Base-by-base conservation (phyloP, 306 rosid species). In the Lagenaria siceraria region DNA sequence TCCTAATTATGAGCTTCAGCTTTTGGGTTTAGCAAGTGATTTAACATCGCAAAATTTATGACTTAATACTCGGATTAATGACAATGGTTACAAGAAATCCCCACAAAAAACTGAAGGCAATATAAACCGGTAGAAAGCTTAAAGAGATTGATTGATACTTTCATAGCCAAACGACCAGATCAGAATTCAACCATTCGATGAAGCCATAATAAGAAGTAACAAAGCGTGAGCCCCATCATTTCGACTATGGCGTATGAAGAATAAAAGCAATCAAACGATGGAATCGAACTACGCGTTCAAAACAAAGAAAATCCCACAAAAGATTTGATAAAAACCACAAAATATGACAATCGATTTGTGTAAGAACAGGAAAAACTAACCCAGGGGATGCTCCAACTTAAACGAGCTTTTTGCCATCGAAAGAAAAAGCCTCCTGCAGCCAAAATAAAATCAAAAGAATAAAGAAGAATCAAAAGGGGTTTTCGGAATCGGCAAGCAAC, bases 371-470 rank as follows among this genome's bases (percentile, higher is more conserved):
- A 38, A 61, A 69, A 29, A 65, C 88, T 61, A 83, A 87, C 90
- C 87, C 33, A 87, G 82, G 31, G 88, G 84, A 82, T 74, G 85
- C 31, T 81, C 88, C 83, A 80, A 62, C 83, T 83, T 85, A 60
- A 81, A 87, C 33, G 84, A 76, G 58, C 75, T 79, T 35, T 81
- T 85, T 12, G 82, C 84, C 85, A 81, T 85, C 65, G 79, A 51
- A 62, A 77, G 79, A 51, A 7, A 60, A 66, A 79, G 54, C 62
- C 33, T 55, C 81, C 79, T 56, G 53, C 51, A 29, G 36, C 53
- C 78, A 11, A 75, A 54, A 55, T 6, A 79, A 69, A 59, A 80
- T 42, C 73, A 21, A 40, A 54, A 27, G 71, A 75, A 75, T 14
- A 13, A 24, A 77, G 17, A 59, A 65, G 4, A 3, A 64, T 10